Conservation (phyloP, 2,329 filamentous ascomycete species). For the Ophiognomonia clavigignenti-juglandacearum region DNA sequence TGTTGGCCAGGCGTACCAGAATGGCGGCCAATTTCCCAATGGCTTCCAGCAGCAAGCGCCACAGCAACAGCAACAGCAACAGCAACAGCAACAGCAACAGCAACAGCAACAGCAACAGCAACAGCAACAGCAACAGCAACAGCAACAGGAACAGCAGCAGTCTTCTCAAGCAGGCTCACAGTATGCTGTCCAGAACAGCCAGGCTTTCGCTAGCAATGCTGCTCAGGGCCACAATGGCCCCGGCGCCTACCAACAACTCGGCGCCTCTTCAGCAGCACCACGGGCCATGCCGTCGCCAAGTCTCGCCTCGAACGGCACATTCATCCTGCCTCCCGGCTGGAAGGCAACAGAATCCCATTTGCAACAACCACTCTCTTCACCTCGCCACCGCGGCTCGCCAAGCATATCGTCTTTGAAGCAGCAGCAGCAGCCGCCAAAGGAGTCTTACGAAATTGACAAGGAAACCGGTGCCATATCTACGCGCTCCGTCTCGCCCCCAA, state of each 20-base stretch:
- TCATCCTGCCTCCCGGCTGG: conserved; percentile 42
- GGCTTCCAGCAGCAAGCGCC: not conserved
- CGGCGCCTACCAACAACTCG: conserved; percentile 14
- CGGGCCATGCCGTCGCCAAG: conserved; percentile 20
- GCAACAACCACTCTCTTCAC: conserved; percentile 41
- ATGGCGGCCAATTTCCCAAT: not conserved
- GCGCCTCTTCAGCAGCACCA: conserved; percentile 14
- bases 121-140: conserved; percentile 1
- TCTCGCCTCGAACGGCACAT: conserved; percentile 25
- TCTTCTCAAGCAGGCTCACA: not conserved
- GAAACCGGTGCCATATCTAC: conserved; percentile 37
- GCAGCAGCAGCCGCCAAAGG: conserved; percentile 26
- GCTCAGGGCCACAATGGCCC: conserved; percentile 4
- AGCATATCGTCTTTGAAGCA: conserved; percentile 22
- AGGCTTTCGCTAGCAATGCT: not conserved
- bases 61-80: conserved; percentile 1
- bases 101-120: not conserved
- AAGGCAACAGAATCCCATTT: conserved; percentile 51
- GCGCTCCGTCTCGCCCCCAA: conserved; percentile 15
- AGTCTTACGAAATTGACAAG: conserved; percentile 43
- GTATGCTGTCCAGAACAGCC: conserved; percentile 1
- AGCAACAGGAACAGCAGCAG: not conserved
- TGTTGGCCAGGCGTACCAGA: not conserved
- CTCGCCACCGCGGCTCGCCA: conserved; percentile 29
- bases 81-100: not conserved